These are phyloP conservation scores for Xylariaceae sp. DNA, from an alignment of 2,329 filamentous ascomycete genomes.

Conservation along the genomic window DNA sequence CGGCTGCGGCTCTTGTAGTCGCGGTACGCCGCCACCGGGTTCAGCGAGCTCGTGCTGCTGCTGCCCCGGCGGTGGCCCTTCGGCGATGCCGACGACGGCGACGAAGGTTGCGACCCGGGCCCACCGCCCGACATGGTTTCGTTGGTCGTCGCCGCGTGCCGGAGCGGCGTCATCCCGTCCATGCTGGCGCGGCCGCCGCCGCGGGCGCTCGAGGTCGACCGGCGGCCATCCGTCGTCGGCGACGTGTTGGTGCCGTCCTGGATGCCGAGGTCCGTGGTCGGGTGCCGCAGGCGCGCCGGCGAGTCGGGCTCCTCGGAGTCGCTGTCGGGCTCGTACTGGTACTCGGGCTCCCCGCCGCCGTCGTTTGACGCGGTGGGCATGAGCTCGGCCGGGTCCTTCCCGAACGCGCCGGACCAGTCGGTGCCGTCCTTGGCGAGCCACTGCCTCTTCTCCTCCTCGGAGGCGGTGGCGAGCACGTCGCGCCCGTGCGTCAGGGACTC, in stretches of 20 bases:
- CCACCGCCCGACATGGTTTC: constrained; percentile 4
- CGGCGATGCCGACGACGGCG: too few relatives aligned
- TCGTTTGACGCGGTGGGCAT: constrained; percentile 23
- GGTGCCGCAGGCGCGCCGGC: constrained; percentile 10
- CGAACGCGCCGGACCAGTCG: constrained; percentile 84
- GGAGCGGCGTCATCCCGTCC: constrained; percentile 18
- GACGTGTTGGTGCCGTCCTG: constrained; percentile 27
- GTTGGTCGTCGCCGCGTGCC: constrained; percentile 8
- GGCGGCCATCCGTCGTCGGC: background rate
- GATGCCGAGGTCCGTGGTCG: constrained; percentile 23
- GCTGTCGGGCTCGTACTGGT: constrained; percentile 30
- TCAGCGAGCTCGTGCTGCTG: constrained; percentile 37
- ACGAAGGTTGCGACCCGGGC: constrained; percentile 6
- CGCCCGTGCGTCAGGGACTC: constrained; percentile 70
- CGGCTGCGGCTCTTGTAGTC: constrained; percentile 61
- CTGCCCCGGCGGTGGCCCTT: too few relatives aligned
- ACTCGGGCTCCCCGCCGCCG: constrained; percentile 17
- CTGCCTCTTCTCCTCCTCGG: constrained; percentile 63
- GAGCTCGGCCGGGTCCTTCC: constrained; percentile 57
- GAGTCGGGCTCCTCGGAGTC: constrained; percentile 27
- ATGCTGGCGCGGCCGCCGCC: constrained; percentile 9
- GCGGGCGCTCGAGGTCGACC: constrained; percentile 5
- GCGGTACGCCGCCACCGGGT: constrained; percentile 50
- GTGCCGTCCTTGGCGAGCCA: constrained; percentile 76
- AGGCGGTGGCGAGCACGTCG: constrained; percentile 68